Evolutionary conservation across 805 yeast genomes (phyloP), one percentile per base, ranked within the genome.

Genomic region (Candida suzukii): DNA sequence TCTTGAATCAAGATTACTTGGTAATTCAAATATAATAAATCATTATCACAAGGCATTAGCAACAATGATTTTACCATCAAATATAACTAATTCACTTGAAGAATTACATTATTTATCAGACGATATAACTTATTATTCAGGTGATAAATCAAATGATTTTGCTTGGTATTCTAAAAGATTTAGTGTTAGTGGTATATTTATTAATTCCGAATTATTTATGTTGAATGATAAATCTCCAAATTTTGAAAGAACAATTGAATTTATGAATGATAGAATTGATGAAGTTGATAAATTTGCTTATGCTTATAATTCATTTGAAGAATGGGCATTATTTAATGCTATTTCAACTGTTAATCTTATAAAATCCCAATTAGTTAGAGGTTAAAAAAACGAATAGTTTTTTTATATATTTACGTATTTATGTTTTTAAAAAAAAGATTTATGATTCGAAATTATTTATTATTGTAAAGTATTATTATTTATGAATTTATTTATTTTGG

Each of bases 131-230:
- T 88, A 64, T 60, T 78, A 76, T 50, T 79, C 95, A 0, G 93
- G 90, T 11, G 97, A 90, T 56, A 54, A 61, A 40, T 74, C 93
- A 18, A 79, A 79, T 48, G 96, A 88, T 59, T 80, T 84, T 57
- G 83, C 87, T 3, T 91, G 99, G 99, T 91, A 91, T 60, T 68
- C 95, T n/a, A 85, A 88, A 56, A 70, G 99, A 48, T 65, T 83
- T 14, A 73, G 84, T 9, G 57, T 91, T 14, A 73, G 85, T 20
- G 70, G 83, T 2, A 73, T 83, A 2, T 87, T 85, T 58, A 83
- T 84, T 2, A 75, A 82, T 30, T 66, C 83, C 31, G 97, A 91
- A 59, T 64, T 87, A 46, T 87, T 76, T 64, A 83, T 83, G 93
- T 66, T 86, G 35, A 81, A 74, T 50, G 97, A 91, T 59, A 67